Evolutionary conservation across 352 stramenopile genomes (phyloP).

Genomic region (Globisporangium parvum): DNA sequence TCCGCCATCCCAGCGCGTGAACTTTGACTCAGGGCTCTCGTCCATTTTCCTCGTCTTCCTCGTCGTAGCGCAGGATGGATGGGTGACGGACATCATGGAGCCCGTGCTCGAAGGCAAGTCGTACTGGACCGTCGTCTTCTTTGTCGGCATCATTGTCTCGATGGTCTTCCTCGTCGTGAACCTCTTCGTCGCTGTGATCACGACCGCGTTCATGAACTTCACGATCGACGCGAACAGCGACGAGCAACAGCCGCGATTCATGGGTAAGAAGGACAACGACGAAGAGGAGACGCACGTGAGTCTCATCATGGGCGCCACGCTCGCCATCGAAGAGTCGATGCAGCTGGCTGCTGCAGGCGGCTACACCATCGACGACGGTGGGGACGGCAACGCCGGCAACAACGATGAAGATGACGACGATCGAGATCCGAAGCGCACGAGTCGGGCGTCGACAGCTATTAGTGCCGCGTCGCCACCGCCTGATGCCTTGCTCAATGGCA

Average conservation of each 20-base stretch:
- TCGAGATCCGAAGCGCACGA: constrained; percentile 2
- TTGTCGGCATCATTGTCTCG: constrained; percentile 59
- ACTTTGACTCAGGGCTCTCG: constrained; percentile 68
- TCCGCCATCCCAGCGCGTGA: constrained; percentile 42
- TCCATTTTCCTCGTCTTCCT: constrained; percentile 76
- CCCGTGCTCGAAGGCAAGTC: constrained; percentile 62
- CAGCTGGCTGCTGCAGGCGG: constrained; percentile 1
- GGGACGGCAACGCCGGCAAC: background rate
- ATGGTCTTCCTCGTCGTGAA: constrained; percentile 84
- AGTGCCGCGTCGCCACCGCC: constrained; percentile 3
- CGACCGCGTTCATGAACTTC: constrained; percentile 81
- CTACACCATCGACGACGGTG: background rate
- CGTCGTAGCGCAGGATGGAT: constrained; percentile 73
- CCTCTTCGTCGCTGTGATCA: constrained; percentile 79
- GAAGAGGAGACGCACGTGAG: constrained; percentile 73
- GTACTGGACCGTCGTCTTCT: constrained; percentile 50
- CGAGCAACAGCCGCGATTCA: constrained; percentile 27
- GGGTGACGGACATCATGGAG: constrained; percentile 76
- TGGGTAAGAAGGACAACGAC: constrained; percentile 48
- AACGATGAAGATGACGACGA: background rate
- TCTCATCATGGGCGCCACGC: constrained; percentile 76
- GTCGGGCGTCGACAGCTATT: background rate
- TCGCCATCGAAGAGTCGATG: constrained; percentile 60
- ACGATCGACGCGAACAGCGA: constrained; percentile 42
- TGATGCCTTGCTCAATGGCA: constrained; percentile 10